phyloP scores from a whole-genome alignment of 306 rosid genomes.

The Cyamopsis tetragonoloba region DNA sequence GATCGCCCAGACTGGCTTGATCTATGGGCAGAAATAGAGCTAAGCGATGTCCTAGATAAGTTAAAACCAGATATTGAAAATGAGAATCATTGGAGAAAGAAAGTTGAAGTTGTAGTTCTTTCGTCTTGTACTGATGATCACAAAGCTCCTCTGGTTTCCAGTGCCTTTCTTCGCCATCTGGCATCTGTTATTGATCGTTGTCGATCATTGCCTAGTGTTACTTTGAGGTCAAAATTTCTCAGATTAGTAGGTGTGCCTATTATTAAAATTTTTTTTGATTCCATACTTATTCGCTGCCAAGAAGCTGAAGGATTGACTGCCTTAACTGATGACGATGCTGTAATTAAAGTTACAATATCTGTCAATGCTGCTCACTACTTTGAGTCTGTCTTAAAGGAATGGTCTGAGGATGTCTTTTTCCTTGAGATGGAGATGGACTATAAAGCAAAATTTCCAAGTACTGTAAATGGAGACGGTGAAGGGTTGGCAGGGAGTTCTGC shows the following conservation, averaged over 20 bases:
- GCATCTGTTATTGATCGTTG: conserved; percentile 72
- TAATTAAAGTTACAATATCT: conserved; percentile 73
- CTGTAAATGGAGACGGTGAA: conserved; percentile 23
- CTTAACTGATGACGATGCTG: conserved; percentile 71
- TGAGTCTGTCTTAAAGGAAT: conserved; percentile 70
- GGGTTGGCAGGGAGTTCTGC: conserved; percentile 32
- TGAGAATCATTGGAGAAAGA: conserved; percentile 73
- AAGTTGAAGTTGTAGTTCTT: conserved; percentile 50
- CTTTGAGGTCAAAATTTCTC: conserved; percentile 74
- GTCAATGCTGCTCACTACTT: conserved; percentile 74
- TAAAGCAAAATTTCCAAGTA: conserved; percentile 24
- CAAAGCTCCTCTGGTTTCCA: conserved; percentile 73
- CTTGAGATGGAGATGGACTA: conserved; percentile 62
- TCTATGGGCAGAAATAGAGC: conserved; percentile 87
- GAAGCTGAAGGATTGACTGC: conserved; percentile 98
- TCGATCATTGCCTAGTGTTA: conserved; percentile 58
- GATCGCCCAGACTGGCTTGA: conserved; percentile 96
- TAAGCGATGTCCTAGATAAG: conserved; percentile 62
- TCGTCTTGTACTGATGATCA: conserved; percentile 55
- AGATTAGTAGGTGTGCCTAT: conserved; percentile 61
- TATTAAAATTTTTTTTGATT: conserved; percentile 47
- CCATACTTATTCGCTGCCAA: conserved; percentile 76
- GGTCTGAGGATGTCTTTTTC: conserved; percentile 83
- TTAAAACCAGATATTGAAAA: conserved; percentile 50
- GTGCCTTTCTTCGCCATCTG: conserved; percentile 51